Base-by-base conservation (phyloP, 805 yeast species). In the Ogataea parapolymorpha region DNA sequence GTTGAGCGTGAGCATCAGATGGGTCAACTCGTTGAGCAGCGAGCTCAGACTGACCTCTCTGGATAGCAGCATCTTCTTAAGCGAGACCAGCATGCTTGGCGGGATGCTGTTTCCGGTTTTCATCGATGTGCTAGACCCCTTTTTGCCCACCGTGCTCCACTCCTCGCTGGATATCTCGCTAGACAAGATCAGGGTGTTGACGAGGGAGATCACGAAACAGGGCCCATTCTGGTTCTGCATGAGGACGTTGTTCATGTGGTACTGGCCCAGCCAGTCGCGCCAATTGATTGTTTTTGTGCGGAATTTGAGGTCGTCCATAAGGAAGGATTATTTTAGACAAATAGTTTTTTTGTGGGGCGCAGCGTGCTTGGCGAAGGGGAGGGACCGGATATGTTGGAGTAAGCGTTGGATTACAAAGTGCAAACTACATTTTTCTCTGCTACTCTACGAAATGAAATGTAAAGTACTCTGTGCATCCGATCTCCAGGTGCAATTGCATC, bases 161-260 rank as follows among this genome's bases (percentile, higher is more conserved):
- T 51, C 53, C 6, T 46, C 50, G 23, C 41, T 45, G 6, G 41
- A 38, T 16, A 55, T 41, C 42, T 73, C 79, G 35, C 59, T 52
- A 3, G 78, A 65, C 14, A 89, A 60, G 6, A 87, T 58, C 12
- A 90, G 58, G 0, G 87, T 75, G 57, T 90, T 90, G 35, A 79
- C 72, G 29, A 90, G 63, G 0, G 96, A 90, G 11, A 90, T 72
- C 27, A 90, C 61, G 2, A 95, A 95, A 57, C 96, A 89, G 0
- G 96, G 95, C 0, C 96, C 96, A 55, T 88, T 87, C 35, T 65
- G 69, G 47, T 86, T 85, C 65, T 89, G 96, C 15, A 87, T 62
- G 3, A 90, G 64, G 25, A 89, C 77, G 30, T 78, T 78, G 42
- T 81, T 71, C 48, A 67, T 54, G 37, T 61, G 62, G 38, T 42